These are phyloP conservation scores for Gamarada debralockiae DNA, from an alignment of 495 filamentous ascomycete genomes.

Conservation along the genomic window DNA sequence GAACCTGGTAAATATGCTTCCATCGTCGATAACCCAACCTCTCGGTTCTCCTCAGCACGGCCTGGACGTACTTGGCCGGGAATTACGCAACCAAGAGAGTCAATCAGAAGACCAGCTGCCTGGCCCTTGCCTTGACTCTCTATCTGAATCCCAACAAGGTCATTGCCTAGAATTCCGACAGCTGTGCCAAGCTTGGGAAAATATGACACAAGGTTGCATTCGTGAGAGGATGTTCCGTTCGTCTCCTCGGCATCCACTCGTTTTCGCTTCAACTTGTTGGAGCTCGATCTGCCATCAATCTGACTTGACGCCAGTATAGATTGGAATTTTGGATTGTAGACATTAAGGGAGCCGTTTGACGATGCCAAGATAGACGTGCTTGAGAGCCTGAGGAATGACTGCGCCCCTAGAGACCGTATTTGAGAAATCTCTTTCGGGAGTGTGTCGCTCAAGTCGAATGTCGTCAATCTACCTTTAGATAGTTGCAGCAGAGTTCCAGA, in stretches of 20 bases:
- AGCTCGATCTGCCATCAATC: constrained; percentile 29
- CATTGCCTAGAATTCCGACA: constrained; percentile 52
- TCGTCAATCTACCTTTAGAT: constrained; percentile 34
- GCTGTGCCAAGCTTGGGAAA: constrained; percentile 60
- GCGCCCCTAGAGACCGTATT: constrained; percentile 26
- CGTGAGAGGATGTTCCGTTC: constrained; percentile 18
- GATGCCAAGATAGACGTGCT: constrained; percentile 46
- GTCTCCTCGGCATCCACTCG: constrained; percentile 3
- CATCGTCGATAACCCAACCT: constrained; percentile 7
- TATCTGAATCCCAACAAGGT: constrained; percentile 59
- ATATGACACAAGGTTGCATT: constrained; percentile 51
- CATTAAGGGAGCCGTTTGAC: constrained; percentile 34
- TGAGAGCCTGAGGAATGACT: constrained; percentile 49
- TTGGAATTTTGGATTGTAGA: constrained; percentile 65
- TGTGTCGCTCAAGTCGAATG: constrained; percentile 42
- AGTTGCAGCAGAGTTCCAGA: constrained; percentile 54
- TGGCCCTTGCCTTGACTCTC: constrained; percentile 50
- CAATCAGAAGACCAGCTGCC: constrained; percentile 62
- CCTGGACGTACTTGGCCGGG: constrained; percentile 7
- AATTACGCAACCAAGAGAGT: constrained; percentile 58
- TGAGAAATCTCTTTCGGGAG: constrained; percentile 18
- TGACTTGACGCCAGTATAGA: constrained; percentile 55
- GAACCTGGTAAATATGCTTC: constrained; percentile 10
- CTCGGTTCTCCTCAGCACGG: not conserved
- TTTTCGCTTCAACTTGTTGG: constrained; percentile 17